A percentile compares a stretch with the other conserved stretches of the same genome.
Evolutionary conservation across 2,329 filamentous ascomycete species (phyloP).

Genomic region (Colletotrichum nymphaeae): DNA sequence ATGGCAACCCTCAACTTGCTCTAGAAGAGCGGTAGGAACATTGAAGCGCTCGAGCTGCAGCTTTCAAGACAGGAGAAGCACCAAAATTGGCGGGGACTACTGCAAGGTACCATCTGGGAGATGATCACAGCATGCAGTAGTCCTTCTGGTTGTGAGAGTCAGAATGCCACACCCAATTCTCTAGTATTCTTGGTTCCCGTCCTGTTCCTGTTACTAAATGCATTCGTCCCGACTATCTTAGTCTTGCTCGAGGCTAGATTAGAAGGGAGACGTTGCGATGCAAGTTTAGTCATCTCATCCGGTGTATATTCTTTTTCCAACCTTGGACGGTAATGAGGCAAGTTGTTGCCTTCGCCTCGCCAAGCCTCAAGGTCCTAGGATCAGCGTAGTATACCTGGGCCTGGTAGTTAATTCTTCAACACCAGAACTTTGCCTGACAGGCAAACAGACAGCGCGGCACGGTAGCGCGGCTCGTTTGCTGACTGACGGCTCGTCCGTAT

Average conservation of each 20-base stretch:
- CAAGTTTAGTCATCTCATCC: slow-evolving; percentile 10
- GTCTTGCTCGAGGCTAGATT: slow-evolving; percentile 14
- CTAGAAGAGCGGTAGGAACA: slow-evolving; percentile 13
- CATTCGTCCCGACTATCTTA: slow-evolving; percentile 23
- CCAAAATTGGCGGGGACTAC: slow-evolving; percentile 28
- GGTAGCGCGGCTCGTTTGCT: slow-evolving; percentile 5
- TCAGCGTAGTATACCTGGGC: neutral
- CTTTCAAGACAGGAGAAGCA: slow-evolving; percentile 34
- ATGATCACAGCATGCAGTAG: slow-evolving; percentile 26
- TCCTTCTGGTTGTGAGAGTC: neutral
- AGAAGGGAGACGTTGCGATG: slow-evolving; percentile 17
- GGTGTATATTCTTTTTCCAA: neutral
- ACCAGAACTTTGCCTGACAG: neutral
- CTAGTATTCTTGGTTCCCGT: neutral
- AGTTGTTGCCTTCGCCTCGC: slow-evolving; percentile 16
- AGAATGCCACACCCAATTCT: neutral
- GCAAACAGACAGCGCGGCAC: slow-evolving; percentile 14
- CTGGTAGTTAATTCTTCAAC: neutral
- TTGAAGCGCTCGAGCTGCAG: slow-evolving; percentile 31
- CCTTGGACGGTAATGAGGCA: slow-evolving; percentile 13
- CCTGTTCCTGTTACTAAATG: slow-evolving; percentile 5
- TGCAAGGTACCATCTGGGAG: slow-evolving; percentile 35
- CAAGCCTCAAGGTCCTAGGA: slow-evolving; percentile 1
- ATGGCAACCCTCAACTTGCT: neutral
- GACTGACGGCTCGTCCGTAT: slow-evolving; percentile 19